Conservation (phyloP, 2,329 filamentous ascomycete genomes). For the Aspergillus fructus region DNA sequence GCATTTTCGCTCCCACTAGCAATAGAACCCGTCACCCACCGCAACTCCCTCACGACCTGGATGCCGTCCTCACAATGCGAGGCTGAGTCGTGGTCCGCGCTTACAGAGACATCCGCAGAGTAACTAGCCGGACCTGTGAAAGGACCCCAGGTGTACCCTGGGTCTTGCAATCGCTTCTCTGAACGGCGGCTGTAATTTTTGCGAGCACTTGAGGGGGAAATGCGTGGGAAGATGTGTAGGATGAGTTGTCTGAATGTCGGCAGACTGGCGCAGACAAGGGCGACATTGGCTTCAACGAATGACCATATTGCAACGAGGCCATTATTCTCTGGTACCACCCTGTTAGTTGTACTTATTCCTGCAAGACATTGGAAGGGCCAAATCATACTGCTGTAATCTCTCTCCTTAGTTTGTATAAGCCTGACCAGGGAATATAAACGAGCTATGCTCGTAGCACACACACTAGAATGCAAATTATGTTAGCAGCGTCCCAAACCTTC, state of each 20-base stretch:
- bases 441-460: constrained; percentile 28
- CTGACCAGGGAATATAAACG: constrained; percentile 22
- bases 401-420: constrained; percentile 8
- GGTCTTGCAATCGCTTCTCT: constrained; percentile 12
- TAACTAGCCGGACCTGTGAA: constrained; percentile 21
- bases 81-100: constrained; percentile 1
- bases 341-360: neutral
- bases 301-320: constrained; percentile 30
- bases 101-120: constrained; percentile 13
- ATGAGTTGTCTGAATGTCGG: constrained; percentile 28
- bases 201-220: constrained; percentile 18
- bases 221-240: constrained; percentile 24
- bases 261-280: constrained; percentile 34
- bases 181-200: constrained; percentile 12
- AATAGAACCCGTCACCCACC: constrained; percentile 20
- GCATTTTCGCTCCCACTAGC: neutral
- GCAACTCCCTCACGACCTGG: constrained; percentile 28
- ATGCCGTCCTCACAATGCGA: constrained; percentile 21
- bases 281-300: constrained; percentile 29
- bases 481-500: neutral
- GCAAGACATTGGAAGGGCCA: neutral
- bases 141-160: neutral
- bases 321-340: constrained; percentile 13
- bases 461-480: constrained; percentile 16
- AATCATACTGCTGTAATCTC: constrained; percentile 23